Evolutionary conservation across 1,284 basidiomycete genomes (phyloP).

Genomic region (Marasmius fiardii): DNA sequence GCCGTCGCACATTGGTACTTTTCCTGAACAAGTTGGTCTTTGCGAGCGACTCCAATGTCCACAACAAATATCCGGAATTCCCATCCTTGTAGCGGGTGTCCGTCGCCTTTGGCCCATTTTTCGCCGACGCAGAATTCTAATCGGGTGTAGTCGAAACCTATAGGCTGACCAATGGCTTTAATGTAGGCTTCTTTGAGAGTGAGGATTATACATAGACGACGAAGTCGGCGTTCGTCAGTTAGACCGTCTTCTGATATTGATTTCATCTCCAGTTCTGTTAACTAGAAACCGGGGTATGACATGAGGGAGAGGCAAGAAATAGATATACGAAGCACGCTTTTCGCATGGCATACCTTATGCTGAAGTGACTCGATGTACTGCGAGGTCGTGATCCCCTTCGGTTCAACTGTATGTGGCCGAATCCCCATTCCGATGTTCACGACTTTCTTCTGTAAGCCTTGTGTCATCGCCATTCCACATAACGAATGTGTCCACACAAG

Average conservation of each 20-base stretch:
- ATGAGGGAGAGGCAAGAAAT: neutral
- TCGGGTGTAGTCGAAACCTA: constrained; percentile 75
- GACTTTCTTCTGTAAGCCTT: constrained; percentile 68
- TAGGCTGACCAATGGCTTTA: constrained; percentile 74
- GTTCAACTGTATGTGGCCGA: constrained; percentile 59
- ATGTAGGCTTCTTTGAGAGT: constrained; percentile 77
- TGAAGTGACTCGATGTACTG: constrained; percentile 67
- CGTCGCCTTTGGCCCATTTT: constrained; percentile 59
- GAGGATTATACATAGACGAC: constrained; percentile 69
- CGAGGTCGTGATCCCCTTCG: constrained; percentile 50
- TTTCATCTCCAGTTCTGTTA: constrained; percentile 59
- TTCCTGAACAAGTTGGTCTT: constrained; percentile 54
- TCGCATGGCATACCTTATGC: constrained; percentile 57
- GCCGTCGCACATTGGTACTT: constrained; percentile 71
- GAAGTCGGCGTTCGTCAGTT: constrained; percentile 60
- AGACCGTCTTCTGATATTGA: constrained; percentile 32
- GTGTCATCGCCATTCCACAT: constrained; percentile 79
- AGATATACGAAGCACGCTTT: constrained; percentile 4
- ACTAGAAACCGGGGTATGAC: constrained; percentile 31
- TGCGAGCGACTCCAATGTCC: constrained; percentile 61
- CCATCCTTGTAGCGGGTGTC: constrained; percentile 68
- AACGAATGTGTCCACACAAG: constrained; percentile 64
- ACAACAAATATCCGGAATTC: constrained; percentile 78
- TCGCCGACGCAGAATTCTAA: constrained; percentile 74
- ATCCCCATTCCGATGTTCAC: constrained; percentile 76